A percentile compares a stretch with the other conserved stretches of the same genome.
phyloP scores from a whole-genome alignment of 345 rosid species.

The Pistacia atlantica region DNA sequence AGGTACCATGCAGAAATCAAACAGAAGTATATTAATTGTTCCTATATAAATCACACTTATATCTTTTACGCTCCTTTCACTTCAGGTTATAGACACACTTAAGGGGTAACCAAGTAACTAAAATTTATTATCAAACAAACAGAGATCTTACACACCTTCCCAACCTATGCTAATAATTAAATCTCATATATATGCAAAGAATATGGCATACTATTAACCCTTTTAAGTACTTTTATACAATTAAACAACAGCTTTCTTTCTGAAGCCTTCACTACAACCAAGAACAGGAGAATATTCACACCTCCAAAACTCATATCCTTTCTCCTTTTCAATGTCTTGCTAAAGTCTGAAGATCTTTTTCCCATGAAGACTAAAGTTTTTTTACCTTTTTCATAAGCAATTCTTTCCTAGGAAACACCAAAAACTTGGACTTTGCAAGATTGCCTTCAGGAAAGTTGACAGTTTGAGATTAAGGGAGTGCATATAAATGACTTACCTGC shows the following conservation, averaged over 20 bases:
- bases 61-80: background rate
- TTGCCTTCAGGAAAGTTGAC: background rate
- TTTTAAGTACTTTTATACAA: too few species aligned
- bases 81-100: background rate
- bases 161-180: background rate
- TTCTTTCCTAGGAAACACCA: background rate
- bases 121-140: background rate
- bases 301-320: background rate
- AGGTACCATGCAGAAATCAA: too few species aligned
- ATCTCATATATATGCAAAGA: background rate
- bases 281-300: background rate
- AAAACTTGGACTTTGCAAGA: background rate
- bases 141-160: background rate
- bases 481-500: slow-evolving; percentile 52
- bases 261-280: background rate
- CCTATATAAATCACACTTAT: background rate
- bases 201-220: background rate
- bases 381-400: background rate
- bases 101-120: background rate
- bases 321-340: background rate
- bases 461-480: background rate
- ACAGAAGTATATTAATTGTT: too few species aligned
- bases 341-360: background rate
- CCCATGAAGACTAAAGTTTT: background rate
- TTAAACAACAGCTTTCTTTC: background rate